Evolutionary conservation across 176 grass and related monocot genomes (phyloP), one percentile per base, ranked within the genome.

Genomic region (Musa troglodytarum): DNA sequence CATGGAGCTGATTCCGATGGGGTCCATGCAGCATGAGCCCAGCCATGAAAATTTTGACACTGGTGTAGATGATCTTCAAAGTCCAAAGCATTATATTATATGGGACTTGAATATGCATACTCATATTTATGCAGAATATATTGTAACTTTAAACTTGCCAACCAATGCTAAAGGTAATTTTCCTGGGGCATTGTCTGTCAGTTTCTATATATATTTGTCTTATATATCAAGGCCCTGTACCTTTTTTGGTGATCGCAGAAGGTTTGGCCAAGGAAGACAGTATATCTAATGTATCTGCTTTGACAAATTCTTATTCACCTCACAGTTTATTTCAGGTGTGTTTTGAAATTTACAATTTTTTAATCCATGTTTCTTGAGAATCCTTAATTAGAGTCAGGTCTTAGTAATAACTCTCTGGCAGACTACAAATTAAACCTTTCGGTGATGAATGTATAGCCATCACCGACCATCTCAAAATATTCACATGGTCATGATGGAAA

Each of bases 61-160:
- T 76, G 96, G 91, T 56, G 86, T 95, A 85, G 96, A 92, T 86
- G 88, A 95, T 82, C 34, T 87, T 77, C 73, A 88, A 86, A 99
- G 84, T 50, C 95, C 90, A 25, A 87, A 89, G 56, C 86, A 88
- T 85, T 99, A 94, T 79, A 72, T 94, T 79, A 84, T 99, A 80
- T 99, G 95, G 95, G 90, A 92, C 80, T 84, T 84, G 82, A 88
- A 99, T 84, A 72, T 94, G 80, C 80, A 84, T 90, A 94, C 78
- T 53, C 84, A 88, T 57, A 69, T 93, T 69, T 93, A 89, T 87
- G 83, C 93, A 78, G 93, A 97, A 80, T 97, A 90, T 87, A 82
- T 90, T 76, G 87, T 93, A 74, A 88, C 84, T 76, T 74, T 93
- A 79, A 93, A 88, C 88, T 54, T 97, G 83, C 83, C 87, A 69